A percentile compares a stretch with the other conserved stretches of the same genome.
Conservation (phyloP, 2,329 filamentous ascomycete species). For the Penicillium sp. region DNA sequence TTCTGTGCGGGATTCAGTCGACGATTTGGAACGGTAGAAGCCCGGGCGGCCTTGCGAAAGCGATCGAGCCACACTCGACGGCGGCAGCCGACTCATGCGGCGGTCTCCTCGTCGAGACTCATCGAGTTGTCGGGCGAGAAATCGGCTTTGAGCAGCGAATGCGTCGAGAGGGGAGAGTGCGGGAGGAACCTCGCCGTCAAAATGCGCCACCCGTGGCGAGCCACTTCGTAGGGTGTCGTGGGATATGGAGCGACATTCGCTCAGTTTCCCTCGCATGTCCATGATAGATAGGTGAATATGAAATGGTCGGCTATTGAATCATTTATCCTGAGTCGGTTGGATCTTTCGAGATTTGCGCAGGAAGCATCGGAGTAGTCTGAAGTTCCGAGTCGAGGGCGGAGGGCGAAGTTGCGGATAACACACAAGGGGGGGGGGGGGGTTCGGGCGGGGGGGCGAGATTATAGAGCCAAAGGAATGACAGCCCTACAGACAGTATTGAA, state of each 20-base stretch:
- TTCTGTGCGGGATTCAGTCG: slow-evolving; percentile 49
- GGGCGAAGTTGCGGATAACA: slow-evolving; percentile 1
- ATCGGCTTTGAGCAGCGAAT: slow-evolving; percentile 85
- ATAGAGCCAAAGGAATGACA: slow-evolving; percentile 29
- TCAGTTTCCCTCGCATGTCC: slow-evolving; percentile 57
- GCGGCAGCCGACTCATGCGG: slow-evolving; percentile 81
- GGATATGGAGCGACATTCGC: slow-evolving; percentile 62
- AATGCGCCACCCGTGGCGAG: slow-evolving; percentile 70
- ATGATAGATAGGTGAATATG: slow-evolving; percentile 37
- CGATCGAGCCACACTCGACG: slow-evolving; percentile 78
- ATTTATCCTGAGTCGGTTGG: slow-evolving; percentile 15
- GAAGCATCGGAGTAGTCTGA: slow-evolving; percentile 38
- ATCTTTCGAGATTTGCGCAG: slow-evolving; percentile 2
- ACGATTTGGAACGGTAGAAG: slow-evolving; percentile 74
- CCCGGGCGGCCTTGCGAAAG: slow-evolving; percentile 74
- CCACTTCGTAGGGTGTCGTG: slow-evolving; percentile 55
- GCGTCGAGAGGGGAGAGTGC: slow-evolving; percentile 93
- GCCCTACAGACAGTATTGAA: slow-evolving; percentile 17
- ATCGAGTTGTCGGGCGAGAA: slow-evolving; percentile 84
- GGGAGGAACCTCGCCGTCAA: slow-evolving; percentile 75
- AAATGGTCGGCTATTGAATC: neutral
- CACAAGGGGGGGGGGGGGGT: neutral
- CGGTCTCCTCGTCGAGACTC: slow-evolving; percentile 71
- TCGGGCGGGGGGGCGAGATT: slow-evolving; percentile 15
- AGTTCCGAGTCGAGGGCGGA: neutral